phyloP scores from a whole-genome alignment of 768 basidiomycete genomes.

The Phallus indusiatus region DNA sequence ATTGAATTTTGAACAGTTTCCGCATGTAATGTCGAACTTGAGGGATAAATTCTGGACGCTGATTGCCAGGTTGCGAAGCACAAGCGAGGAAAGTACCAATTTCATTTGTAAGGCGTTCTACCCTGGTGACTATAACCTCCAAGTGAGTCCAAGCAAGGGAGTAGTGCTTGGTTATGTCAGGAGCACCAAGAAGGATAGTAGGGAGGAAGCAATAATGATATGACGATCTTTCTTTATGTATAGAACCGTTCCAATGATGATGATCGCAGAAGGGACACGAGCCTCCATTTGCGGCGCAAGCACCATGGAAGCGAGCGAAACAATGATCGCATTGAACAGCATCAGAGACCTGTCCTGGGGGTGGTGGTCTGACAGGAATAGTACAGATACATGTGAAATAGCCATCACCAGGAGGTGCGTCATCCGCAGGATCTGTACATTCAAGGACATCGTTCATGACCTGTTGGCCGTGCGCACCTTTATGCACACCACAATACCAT shows the following conservation, averaged over 20 bases:
- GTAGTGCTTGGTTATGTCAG: constrained; percentile 69
- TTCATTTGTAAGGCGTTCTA: constrained; percentile 62
- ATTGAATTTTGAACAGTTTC: constrained; percentile 82
- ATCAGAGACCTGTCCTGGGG: constrained; percentile 62
- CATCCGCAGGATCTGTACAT: constrained; percentile 67
- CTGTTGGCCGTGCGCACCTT: constrained; percentile 48
- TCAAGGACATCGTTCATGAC: constrained; percentile 70
- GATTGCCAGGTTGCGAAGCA: constrained; percentile 58
- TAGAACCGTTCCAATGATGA: constrained; percentile 83
- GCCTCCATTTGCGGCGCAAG: constrained; percentile 80
- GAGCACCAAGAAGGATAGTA: constrained; percentile 58
- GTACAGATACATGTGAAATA: constrained; percentile 82
- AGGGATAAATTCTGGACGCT: constrained; percentile 65
- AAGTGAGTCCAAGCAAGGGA: constrained; percentile 74
- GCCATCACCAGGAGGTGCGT: constrained; percentile 69
- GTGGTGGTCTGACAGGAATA: constrained; percentile 68
- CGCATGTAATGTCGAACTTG: constrained; percentile 89
- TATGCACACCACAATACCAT: constrained; percentile 68
- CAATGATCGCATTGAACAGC: constrained; percentile 90
- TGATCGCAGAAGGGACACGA: constrained; percentile 90
- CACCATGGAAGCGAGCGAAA: constrained; percentile 76
- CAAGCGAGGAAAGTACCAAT: constrained; percentile 77
- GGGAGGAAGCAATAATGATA: constrained; percentile 81
- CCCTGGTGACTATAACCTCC: constrained; percentile 68
- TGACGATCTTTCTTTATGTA: constrained; percentile 62